Base-by-base conservation (phyloP, 192 early-diverging fungal genomes). In the Gamsiella multidivaricata region DNA sequence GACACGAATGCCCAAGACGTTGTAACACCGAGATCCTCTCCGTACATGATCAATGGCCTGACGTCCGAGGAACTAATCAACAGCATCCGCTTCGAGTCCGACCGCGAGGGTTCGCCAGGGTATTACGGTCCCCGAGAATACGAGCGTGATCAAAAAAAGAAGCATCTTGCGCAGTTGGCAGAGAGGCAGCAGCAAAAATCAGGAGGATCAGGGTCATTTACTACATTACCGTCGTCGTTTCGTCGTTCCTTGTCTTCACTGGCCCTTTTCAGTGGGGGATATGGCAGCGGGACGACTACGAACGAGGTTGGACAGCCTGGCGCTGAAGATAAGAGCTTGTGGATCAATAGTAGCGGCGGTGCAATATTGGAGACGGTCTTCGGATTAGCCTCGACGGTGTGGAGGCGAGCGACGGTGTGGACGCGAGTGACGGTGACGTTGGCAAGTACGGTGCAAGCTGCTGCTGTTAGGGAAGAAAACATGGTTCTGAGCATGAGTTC, bases 41-140 rank as follows among this genome's bases (percentile, higher is more conserved):
- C 12, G 61, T 72, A 12, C 46, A n/a, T 72, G 53, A 58, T 64
- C 28, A 57, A 72, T 58, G 70, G 70, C 10, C 17, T 72, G 32
- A 64, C 70, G 10, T 18, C 54, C 1, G 70, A 56, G 23, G 70
- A 72, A 17, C 61, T 72, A 1, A 34, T 72, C 17, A 34, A 33
- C 43, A 63, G 61, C 26, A 32, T 72, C 28, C 70, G 61, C 18
- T 72, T 63, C 34, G 70, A 64, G 33, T 31, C 5, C 31, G 60
- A 64, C 10, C 47, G 46, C 6, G 70, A 72, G 46, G 61, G 70
- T 1, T 39, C 70, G 32, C 36, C 32, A 0, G 70, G 60, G 0
- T 72, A 52, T 26, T 72, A 72, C 17, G 69, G 60, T 18, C 57
- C 52, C 2, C 53, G 25, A 23, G 70, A 57, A 14, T 64, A 57